Percentiles rank a stretch among this genome's conserved stretches.
These are phyloP conservation scores for Pseudogymnoascus sp. DNA, from an alignment of 2,329 filamentous ascomycete genomes.

Conservation along the genomic window DNA sequence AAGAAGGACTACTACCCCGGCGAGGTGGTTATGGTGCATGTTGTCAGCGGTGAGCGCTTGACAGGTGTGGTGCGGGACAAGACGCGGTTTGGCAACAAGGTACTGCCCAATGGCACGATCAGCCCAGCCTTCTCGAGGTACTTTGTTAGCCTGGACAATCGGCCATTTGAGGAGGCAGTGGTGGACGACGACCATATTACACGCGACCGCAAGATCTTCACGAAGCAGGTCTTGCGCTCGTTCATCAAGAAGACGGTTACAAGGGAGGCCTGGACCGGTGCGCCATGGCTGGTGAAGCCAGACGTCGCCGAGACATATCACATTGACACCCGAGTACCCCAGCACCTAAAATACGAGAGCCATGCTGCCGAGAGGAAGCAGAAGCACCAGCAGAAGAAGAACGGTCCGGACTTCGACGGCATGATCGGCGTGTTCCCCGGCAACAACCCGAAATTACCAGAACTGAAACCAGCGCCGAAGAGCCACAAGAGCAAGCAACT, in stretches of 20 bases:
- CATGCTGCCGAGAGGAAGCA: slow-evolving; percentile 73
- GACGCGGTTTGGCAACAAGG: slow-evolving; percentile 61
- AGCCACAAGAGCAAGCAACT: slow-evolving; percentile 56
- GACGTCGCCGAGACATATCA: slow-evolving; percentile 77
- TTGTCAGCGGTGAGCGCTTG: slow-evolving; percentile 60
- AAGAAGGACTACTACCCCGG: slow-evolving; percentile 87
- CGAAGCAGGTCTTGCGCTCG: slow-evolving; percentile 84
- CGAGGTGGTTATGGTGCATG: slow-evolving; percentile 69
- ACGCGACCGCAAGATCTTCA: slow-evolving; percentile 85
- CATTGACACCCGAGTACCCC: slow-evolving; percentile 80
- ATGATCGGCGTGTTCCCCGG: slow-evolving; percentile 29
- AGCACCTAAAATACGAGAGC: slow-evolving; percentile 72
- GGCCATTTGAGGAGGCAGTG: slow-evolving; percentile 64
- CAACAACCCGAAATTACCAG: slow-evolving; percentile 52
- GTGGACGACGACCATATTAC: slow-evolving; percentile 75
- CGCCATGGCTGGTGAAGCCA: slow-evolving; percentile 89
- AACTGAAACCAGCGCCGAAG: slow-evolving; percentile 68
- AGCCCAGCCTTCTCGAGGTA: slow-evolving; percentile 71
- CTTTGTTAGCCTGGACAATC: slow-evolving; percentile 66
- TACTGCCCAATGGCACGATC: slow-evolving; percentile 60
- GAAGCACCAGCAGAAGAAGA: slow-evolving; percentile 54
- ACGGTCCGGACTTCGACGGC: slow-evolving; percentile 26
- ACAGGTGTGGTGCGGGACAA: slow-evolving; percentile 80
- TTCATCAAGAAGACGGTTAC: slow-evolving; percentile 95
- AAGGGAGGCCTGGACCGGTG: slow-evolving; percentile 88